phyloP scores from a whole-genome alignment of 1,284 basidiomycete species.

The Coniferiporia weirii region DNA sequence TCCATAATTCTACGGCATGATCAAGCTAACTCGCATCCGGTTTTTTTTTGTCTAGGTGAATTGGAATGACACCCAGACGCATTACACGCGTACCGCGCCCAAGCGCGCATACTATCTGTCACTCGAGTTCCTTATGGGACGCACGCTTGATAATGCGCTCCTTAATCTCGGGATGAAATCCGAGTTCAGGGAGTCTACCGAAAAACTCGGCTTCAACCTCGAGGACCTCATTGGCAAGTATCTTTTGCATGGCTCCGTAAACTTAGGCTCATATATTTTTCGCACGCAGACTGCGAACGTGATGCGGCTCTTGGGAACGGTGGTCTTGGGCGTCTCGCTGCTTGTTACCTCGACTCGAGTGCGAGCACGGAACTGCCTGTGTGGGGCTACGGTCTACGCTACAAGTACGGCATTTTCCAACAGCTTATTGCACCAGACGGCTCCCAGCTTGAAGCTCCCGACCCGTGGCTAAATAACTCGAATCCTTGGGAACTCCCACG shows the following conservation, averaged over 20 bases:
- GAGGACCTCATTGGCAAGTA: slow-evolving; percentile 76
- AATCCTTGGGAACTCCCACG: slow-evolving; percentile 89
- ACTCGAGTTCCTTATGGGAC: slow-evolving; percentile 87
- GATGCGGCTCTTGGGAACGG: slow-evolving; percentile 89
- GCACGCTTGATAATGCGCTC: slow-evolving; percentile 84
- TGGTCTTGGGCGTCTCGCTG: slow-evolving; percentile 86
- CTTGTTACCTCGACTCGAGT: slow-evolving; percentile 86
- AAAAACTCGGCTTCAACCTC: slow-evolving; percentile 79
- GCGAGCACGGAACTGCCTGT: slow-evolving; percentile 79
- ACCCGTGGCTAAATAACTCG: slow-evolving; percentile 86
- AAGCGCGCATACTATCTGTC: slow-evolving; percentile 87
- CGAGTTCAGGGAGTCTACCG: slow-evolving; percentile 61
- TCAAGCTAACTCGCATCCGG: neutral
- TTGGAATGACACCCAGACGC: slow-evolving; percentile 74
- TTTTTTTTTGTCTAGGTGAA: slow-evolving; percentile 44
- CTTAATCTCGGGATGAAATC: slow-evolving; percentile 83
- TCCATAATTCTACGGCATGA: neutral
- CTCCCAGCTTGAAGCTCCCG: slow-evolving; percentile 85
- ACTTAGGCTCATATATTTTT: neutral
- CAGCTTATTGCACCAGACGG: slow-evolving; percentile 84
- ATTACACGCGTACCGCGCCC: slow-evolving; percentile 64
- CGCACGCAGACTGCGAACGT: slow-evolving; percentile 45
- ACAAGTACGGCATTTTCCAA: slow-evolving; percentile 93
- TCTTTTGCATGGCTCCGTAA: neutral
- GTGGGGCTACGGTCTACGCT: slow-evolving; percentile 87